Evolutionary conservation across 176 grass and related monocot species (phyloP).

Genomic region (bread wheat (Triticum aestivum)): IWGSC_CS_RefSeq_v2.1 NC_057809.1:16095881-16096380

Average conservation of each 20-base stretch:
- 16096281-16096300: not conserved
- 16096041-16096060: constrained; percentile 12
- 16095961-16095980: constrained; percentile 65
- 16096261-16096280: not conserved
- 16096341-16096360: not conserved
- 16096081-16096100: constrained; percentile 87
- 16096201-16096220: constrained; percentile 32
- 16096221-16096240: constrained; percentile 39
- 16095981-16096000: constrained; percentile 49
- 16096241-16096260: not conserved
- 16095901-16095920: constrained; percentile 34
- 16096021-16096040: constrained; percentile 39
- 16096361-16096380: not conserved
- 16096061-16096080: constrained; percentile 71
- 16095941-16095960: constrained; percentile 87
- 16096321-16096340: not conserved
- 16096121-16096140: constrained; percentile 67
- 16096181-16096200: constrained; percentile 33
- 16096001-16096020: constrained; percentile 54
- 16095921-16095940: constrained; percentile 51
- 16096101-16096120: constrained; percentile 87
- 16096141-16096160: constrained; percentile 54
- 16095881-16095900: constrained; percentile 31
- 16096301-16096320: not conserved
- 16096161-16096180: constrained; percentile 57